A percentile compares a stretch with the other conserved stretches of the same genome.
Evolutionary conservation across 2,329 filamentous ascomycete genomes (phyloP).

Genomic region (Albifimbria verrucaria): DNA sequence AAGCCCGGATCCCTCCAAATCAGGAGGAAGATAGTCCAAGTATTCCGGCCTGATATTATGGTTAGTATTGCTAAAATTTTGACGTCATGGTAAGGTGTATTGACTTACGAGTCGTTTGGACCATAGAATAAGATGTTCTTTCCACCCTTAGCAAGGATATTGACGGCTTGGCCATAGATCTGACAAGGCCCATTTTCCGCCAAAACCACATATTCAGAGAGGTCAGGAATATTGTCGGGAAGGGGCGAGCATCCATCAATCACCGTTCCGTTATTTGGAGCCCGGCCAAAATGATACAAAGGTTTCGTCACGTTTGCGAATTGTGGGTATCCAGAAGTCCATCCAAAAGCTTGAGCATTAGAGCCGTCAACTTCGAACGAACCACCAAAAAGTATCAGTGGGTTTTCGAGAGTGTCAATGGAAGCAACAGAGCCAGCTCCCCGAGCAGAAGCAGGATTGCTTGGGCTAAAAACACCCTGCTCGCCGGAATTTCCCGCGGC

Average conservation of each 20-base stretch:
- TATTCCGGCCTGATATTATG: neutral
- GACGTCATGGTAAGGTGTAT: too few relatives aligned
- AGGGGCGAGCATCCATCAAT: slow-evolving; percentile 8
- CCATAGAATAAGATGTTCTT: slow-evolving; percentile 40
- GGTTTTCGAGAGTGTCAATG: slow-evolving; percentile 15
- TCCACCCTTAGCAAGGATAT: slow-evolving; percentile 37
- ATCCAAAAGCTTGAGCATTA: slow-evolving; percentile 8
- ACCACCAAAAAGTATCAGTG: neutral
- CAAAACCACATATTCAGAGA: slow-evolving; percentile 37
- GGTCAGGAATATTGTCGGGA: slow-evolving; percentile 32
- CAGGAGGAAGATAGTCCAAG: neutral
- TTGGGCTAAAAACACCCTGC: slow-evolving; percentile 16
- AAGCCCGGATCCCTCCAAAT: slow-evolving; percentile 11
- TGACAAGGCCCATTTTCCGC: slow-evolving; percentile 34
- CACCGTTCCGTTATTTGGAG: neutral
- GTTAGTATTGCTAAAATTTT: too few relatives aligned
- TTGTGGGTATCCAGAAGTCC: slow-evolving; percentile 6
- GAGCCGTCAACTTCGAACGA: neutral
- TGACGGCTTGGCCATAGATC: slow-evolving; percentile 30
- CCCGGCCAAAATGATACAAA: slow-evolving; percentile 4
- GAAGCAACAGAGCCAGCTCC: slow-evolving; percentile 20
- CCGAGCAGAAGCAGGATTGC: slow-evolving; percentile 19
- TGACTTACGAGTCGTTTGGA: slow-evolving; percentile 11
- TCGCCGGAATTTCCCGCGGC: slow-evolving; percentile 22
- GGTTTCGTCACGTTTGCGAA: slow-evolving; percentile 7